Percentiles rank a stretch among this genome's conserved stretches.
Evolutionary conservation across 2,329 filamentous ascomycete species (phyloP).

Genomic region (Fusarium musae): DNA sequence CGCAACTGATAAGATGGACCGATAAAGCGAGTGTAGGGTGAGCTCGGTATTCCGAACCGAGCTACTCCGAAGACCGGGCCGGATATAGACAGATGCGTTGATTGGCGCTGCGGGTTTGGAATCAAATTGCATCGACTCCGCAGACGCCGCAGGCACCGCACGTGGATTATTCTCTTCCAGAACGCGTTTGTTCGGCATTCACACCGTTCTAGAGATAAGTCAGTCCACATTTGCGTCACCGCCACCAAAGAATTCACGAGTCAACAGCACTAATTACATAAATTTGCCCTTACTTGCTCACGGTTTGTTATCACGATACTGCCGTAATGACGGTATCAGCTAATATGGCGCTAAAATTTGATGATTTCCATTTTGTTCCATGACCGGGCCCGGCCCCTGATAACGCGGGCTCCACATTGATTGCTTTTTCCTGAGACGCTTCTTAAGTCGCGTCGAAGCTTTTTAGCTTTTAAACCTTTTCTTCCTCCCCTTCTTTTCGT

Average conservation of each 20-base stretch:
- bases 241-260: background rate
- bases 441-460: background rate
- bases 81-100: background rate
- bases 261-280: constrained; percentile 10
- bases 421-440: constrained; percentile 22
- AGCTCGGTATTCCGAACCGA: constrained; percentile 19
- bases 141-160: background rate
- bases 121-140: constrained; percentile 8
- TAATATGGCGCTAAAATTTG: constrained; percentile 32
- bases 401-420: constrained; percentile 22
- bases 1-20: background rate
- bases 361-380: constrained; percentile 34
- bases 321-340: constrained; percentile 10
- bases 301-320: background rate
- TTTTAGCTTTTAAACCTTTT: background rate
- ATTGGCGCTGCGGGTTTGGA: constrained; percentile 12
- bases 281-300: background rate
- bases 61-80: constrained; percentile 6
- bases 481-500: background rate
- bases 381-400: constrained; percentile 20
- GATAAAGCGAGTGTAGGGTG: background rate
- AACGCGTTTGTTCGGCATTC: background rate
- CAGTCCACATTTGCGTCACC: constrained; percentile 25
- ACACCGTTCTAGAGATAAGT: background rate
- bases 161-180: background rate